Evolutionary conservation across 129 eudicot genomes (phyloP).

Genomic region (Helichrysum umbraculigerum): DNA sequence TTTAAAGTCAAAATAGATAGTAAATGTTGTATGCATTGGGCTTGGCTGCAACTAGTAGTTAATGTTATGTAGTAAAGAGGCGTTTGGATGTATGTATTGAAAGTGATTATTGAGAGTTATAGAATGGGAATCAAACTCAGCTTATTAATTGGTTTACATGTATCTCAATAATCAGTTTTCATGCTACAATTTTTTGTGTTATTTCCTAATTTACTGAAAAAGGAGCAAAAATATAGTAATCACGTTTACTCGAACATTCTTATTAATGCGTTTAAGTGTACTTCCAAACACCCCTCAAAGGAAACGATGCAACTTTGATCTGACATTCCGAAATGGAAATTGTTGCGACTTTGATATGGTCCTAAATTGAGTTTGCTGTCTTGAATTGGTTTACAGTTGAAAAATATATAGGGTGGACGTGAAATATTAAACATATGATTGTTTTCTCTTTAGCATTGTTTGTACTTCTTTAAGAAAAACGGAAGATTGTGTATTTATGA

Average conservation of each 20-base stretch:
- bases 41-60: not conserved
- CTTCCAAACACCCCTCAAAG: not conserved
- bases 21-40: too few species aligned
- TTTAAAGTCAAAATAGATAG: conserved; percentile 1
- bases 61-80: not conserved
- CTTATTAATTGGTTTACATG: not conserved
- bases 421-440: too few species aligned
- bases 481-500: not conserved
- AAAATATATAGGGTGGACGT: too few species aligned
- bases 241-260: too few species aligned
- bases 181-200: not conserved
- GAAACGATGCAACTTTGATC: too few species aligned
- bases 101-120: not conserved
- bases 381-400: not conserved
- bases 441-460: too few species aligned
- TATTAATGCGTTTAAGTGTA: not conserved
- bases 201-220: not conserved
- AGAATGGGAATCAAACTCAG: not conserved
- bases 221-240: not conserved
- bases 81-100: not conserved
- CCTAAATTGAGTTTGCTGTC: conserved; percentile 11
- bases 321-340: not conserved
- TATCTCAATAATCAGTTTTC: not conserved
- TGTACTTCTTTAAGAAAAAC: too few species aligned
- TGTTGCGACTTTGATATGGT: not conserved